Base-by-base conservation (phyloP, 352 stramenopile species). In the Globisporangium mamillatum region DNA sequence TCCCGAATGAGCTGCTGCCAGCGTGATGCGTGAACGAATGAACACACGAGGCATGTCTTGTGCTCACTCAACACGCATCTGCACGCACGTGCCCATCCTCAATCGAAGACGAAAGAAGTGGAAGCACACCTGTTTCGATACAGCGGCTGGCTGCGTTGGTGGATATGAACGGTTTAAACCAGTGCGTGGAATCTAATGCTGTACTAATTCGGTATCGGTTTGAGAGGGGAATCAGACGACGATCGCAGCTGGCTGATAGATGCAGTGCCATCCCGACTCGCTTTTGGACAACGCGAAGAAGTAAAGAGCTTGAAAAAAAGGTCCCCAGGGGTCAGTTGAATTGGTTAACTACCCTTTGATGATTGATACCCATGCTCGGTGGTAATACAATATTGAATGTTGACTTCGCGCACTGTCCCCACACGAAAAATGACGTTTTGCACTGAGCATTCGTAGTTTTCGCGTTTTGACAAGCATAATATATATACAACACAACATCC, bases 61-160 rank as follows among this genome's bases (percentile, higher is more conserved):
- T 41, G 25, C 53, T 59, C 53, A 59, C 53, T 59, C 53, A 59
- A 38, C 53, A 52, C 18, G 44, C 25, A 41, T 38, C 16, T 58
- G 24, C 24, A 5, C 14, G 10, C 14, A 24, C 8, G 24, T 34
- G 52, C 52, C 24, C 52, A 58, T 58, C 52, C 52, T 20, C 52
- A 32, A 34, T 34, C 22, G 52, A 58, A 58, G 52, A 58, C 52
- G 52, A 56, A 58, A 34, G 52, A 56, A 56, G 7, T 20, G 16
- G 7, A 20, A 48, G 38, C 10, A 44, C 36, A 16, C 36, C 36
- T 48, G 38, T 48, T 48, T 48, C 38, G 14, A 48, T 48, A 46
- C 38, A 8, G 12, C 38, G 18, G 38, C 29, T 32, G 29, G 29
- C 4, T 32, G 29, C 29, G 29, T 16, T 44, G 36, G 3, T 48